phyloP scores from a whole-genome alignment of 169 alveolate species.

The Eimeria maxima region DNA sequence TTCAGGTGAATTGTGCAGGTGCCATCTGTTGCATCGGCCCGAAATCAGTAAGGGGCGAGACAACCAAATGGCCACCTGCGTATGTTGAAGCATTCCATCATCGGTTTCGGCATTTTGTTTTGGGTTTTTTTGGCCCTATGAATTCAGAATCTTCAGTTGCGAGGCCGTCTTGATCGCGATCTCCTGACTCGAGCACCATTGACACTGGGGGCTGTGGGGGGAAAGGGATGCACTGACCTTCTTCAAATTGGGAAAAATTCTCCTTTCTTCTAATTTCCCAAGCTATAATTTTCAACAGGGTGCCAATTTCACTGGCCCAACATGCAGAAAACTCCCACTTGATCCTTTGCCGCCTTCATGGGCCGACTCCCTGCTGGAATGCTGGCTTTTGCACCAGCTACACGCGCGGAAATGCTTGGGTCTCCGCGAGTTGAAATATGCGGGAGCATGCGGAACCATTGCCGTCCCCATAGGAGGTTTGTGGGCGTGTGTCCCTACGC shows the following conservation, averaged over 20 bases:
- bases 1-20: not conserved
- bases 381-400: not conserved
- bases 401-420: not conserved
- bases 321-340: conserved; percentile 13
- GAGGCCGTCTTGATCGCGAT: conserved; percentile 13
- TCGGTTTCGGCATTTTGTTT: not conserved
- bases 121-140: not conserved
- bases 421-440: not conserved
- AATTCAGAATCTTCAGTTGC: not conserved
- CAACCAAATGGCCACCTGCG: not conserved
- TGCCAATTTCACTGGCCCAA: not conserved
- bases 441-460: not conserved
- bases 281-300: not conserved
- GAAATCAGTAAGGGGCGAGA: not conserved
- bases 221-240: not conserved
- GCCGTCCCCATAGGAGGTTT: not conserved
- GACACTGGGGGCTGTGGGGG: not conserved
- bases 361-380: not conserved
- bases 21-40: not conserved
- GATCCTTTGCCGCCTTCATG: not conserved
- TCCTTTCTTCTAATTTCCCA: not conserved
- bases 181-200: not conserved
- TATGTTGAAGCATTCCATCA: not conserved
- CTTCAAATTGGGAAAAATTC: not conserved
- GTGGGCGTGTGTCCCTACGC: not conserved